A percentile compares a stretch with the other conserved stretches of the same genome.
These are phyloP conservation scores for Panicum hallii DNA, from an alignment of 202 grass and related monocot genomes.

Conservation along the genomic window DNA sequence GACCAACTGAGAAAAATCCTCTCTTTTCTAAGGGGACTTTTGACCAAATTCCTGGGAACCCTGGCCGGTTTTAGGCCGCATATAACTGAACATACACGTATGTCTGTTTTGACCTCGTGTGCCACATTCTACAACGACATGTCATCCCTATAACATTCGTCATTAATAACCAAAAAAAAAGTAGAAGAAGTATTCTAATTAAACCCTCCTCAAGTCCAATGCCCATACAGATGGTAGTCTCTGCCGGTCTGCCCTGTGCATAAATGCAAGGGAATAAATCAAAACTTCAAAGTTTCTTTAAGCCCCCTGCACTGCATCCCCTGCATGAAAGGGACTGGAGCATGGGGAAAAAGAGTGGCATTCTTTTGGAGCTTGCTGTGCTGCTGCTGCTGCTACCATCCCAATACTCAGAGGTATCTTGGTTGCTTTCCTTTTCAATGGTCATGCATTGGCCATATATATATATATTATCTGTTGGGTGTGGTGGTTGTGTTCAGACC, in stretches of 20 bases:
- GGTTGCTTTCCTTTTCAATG: constrained; percentile 43
- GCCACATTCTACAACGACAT: constrained; percentile 19
- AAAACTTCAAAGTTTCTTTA: constrained; percentile 57
- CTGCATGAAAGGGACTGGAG: constrained; percentile 63
- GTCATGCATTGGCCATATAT: constrained; percentile 14
- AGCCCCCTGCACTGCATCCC: constrained; percentile 18
- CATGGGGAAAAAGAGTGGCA: constrained; percentile 47
- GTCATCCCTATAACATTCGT: constrained; percentile 17
- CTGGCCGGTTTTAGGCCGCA: neutral
- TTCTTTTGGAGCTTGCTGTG: constrained; percentile 41
- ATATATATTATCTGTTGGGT: constrained; percentile 7
- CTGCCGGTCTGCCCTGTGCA: neutral
- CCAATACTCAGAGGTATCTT: constrained; percentile 36
- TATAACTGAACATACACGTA: neutral
- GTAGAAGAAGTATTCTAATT: constrained; percentile 21
- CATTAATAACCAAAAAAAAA: constrained; percentile 22
- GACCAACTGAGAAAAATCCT: neutral
- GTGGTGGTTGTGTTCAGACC: constrained; percentile 24
- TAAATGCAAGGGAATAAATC: constrained; percentile 38
- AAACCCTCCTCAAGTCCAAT: constrained; percentile 8
- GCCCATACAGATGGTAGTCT: constrained; percentile 38
- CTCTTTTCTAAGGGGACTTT: neutral
- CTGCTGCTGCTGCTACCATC: constrained; percentile 23
- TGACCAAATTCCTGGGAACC: neutral
- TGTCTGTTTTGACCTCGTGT: neutral